Evolutionary conservation across 1,284 basidiomycete species (phyloP), one percentile per base, ranked within the genome.

Genomic region (Mixia osmundae): DNA sequence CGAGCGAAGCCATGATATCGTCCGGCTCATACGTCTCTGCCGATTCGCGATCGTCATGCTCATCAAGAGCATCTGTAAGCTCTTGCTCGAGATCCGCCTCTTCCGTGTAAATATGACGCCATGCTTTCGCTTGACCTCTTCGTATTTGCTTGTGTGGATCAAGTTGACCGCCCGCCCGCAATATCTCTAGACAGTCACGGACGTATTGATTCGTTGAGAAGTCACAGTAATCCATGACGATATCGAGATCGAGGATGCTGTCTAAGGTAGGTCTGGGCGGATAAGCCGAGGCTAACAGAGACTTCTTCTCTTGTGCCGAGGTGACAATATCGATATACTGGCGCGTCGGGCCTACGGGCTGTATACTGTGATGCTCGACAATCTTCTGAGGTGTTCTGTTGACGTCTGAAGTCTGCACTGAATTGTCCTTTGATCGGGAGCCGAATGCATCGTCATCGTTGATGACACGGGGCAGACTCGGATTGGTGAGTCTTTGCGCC

Each of bases 171-270:
- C 72, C 72, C 9, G 74, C 51, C 12, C 73, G 62, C 25, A 78
- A 59, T 30, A 74, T 64, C 51, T 78, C 74, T 15, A 76, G 60
- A 47, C 74, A 77, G 49, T 77, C 75, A 33, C 75, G 67, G 11
- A 77, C 73, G 52, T 75, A 76, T 67, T 74, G 50, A 50, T 69
- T 65, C 37, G 68, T 63, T 12, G 68, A 68, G 51, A 82, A 85
- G 57, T 87, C 78, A 53, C 85, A 94, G 46, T 82, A 67, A 25
- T 82, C 72, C 69, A 83, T 72, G 1, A 89, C 61, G 18, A 75
- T 59, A 55, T 94, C 85, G 45, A 94, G 56, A 55, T 94, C 85
- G 9, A 78, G 65, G 12, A 80, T 65, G 39, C 75, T 73, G 12
- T 79, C 78, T 0, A 75, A 68, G 9, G 71, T 60, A 15, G 85